phyloP scores from a whole-genome alignment of 495 filamentous ascomycete genomes.

The Polyplosphaeria fusca region DNA sequence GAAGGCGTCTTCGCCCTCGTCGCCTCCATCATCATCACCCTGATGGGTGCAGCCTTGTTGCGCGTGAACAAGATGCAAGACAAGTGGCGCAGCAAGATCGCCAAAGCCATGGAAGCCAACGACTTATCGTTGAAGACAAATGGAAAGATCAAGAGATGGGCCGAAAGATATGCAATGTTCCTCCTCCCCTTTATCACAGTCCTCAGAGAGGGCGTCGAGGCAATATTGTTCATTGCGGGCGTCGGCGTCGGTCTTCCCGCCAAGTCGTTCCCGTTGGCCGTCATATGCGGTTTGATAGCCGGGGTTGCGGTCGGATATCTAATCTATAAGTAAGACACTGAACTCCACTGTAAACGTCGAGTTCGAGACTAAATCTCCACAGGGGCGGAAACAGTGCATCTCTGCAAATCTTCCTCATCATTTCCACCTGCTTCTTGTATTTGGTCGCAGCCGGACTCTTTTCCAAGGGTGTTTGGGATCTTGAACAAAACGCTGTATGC shows the following conservation, averaged over 20 bases:
- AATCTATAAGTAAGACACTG: constrained; percentile 68
- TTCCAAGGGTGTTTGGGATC: constrained; percentile 70
- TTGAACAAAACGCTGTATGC: constrained; percentile 51
- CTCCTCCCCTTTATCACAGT: constrained; percentile 77
- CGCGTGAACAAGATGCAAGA: constrained; percentile 82
- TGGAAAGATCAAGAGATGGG: constrained; percentile 57
- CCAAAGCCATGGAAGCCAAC: constrained; percentile 58
- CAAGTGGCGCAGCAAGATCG: constrained; percentile 80
- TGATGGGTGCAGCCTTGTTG: constrained; percentile 74
- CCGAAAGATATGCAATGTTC: constrained; percentile 80
- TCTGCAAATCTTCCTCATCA: constrained; percentile 74
- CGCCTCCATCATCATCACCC: constrained; percentile 70
- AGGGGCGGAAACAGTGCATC: constrained; percentile 62
- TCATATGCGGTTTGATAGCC: constrained; percentile 63
- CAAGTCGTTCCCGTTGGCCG: constrained; percentile 68
- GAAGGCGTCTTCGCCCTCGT: constrained; percentile 72
- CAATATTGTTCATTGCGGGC: constrained; percentile 65
- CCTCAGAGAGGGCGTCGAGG: constrained; percentile 79
- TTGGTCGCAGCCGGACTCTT: constrained; percentile 83
- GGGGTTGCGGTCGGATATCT: constrained; percentile 64
- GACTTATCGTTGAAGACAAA: constrained; percentile 29
- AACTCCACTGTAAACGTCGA: neutral
- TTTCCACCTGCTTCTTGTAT: constrained; percentile 80
- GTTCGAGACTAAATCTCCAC: neutral
- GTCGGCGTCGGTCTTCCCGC: constrained; percentile 74